Percentiles rank a stretch among this genome's conserved stretches.
phyloP scores from a whole-genome alignment of 495 filamentous ascomycete species.

The Cercophora scortea region DNA sequence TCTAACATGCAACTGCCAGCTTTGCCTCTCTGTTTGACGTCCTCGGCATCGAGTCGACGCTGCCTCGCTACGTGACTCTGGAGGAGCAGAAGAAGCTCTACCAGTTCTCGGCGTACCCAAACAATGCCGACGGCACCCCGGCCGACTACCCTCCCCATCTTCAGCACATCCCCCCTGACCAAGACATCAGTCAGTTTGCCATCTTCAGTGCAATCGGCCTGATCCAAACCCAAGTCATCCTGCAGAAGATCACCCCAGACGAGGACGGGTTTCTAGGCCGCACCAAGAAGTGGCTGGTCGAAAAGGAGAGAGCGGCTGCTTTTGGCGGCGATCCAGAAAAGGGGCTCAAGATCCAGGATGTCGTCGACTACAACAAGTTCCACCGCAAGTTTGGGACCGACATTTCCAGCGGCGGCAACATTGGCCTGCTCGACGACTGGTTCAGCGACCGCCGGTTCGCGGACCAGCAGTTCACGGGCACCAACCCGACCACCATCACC shows the following conservation, averaged over 20 bases:
- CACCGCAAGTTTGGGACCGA: slow-evolving; percentile 30
- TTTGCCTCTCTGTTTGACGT: slow-evolving; percentile 30
- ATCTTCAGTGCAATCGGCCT: slow-evolving; percentile 28
- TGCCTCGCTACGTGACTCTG: slow-evolving; percentile 22
- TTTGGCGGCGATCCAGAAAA: slow-evolving; percentile 24
- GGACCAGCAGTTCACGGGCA: slow-evolving; percentile 43
- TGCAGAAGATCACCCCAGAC: slow-evolving; percentile 27
- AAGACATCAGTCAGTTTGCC: slow-evolving; percentile 11
- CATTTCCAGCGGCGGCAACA: slow-evolving; percentile 30
- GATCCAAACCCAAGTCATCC: slow-evolving; percentile 22
- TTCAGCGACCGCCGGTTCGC: slow-evolving; percentile 41
- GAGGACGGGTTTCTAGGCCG: slow-evolving; percentile 22
- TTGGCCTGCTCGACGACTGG: slow-evolving; percentile 40
- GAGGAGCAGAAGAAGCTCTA: slow-evolving; percentile 26
- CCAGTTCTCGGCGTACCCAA: slow-evolving; percentile 20
- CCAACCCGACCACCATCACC: slow-evolving; percentile 40
- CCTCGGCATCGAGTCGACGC: slow-evolving; percentile 23
- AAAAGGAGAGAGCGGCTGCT: slow-evolving; percentile 13
- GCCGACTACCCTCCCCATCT: slow-evolving; percentile 31
- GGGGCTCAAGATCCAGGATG: slow-evolving; percentile 30
- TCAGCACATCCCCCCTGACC: slow-evolving; percentile 18
- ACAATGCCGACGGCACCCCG: slow-evolving; percentile 14
- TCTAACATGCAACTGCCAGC: slow-evolving; percentile 6
- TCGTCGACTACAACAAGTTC: slow-evolving; percentile 29
- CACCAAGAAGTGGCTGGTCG: slow-evolving; percentile 21